Evolutionary conservation across 129 eudicot genomes (phyloP).

Genomic region (Helianthus tuberosus): DNA sequence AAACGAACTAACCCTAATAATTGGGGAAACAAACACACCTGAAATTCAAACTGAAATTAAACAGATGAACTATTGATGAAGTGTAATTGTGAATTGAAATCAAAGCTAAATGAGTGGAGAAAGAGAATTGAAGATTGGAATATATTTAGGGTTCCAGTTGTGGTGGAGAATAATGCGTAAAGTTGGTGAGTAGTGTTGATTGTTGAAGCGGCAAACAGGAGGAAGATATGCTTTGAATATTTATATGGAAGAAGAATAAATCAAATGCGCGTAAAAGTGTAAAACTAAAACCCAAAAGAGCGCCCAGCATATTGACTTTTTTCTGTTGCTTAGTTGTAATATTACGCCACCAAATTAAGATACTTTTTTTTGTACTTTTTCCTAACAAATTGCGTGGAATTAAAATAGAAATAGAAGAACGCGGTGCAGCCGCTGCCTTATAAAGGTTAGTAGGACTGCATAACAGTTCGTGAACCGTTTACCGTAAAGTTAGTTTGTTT

Average conservation of each 20-base stretch:
- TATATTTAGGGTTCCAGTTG: neutral
- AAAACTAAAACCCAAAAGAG: slow-evolving; percentile 13
- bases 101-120: no score
- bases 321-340: neutral
- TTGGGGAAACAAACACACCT: neutral
- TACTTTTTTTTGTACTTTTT: neutral
- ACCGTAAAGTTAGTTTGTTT: no score
- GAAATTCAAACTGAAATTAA: no score
- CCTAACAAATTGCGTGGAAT: neutral
- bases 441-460: no score
- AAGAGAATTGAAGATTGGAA: slow-evolving; percentile 10
- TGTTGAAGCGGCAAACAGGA: slow-evolving; percentile 28
- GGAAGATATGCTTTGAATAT: slow-evolving; percentile 27
- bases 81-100: no score
- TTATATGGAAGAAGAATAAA: slow-evolving; percentile 8
- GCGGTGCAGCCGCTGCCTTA: no score
- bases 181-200: slow-evolving; percentile 24
- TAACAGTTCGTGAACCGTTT: no score
- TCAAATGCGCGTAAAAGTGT: slow-evolving; percentile 36
- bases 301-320: slow-evolving; percentile 16
- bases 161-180: neutral
- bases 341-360: neutral
- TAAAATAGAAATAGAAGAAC: no score
- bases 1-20: neutral
- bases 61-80: no score